Evolutionary conservation across 176 grass and related monocot genomes (phyloP).

Genomic region (Hyparrhenia diplandra): DNA sequence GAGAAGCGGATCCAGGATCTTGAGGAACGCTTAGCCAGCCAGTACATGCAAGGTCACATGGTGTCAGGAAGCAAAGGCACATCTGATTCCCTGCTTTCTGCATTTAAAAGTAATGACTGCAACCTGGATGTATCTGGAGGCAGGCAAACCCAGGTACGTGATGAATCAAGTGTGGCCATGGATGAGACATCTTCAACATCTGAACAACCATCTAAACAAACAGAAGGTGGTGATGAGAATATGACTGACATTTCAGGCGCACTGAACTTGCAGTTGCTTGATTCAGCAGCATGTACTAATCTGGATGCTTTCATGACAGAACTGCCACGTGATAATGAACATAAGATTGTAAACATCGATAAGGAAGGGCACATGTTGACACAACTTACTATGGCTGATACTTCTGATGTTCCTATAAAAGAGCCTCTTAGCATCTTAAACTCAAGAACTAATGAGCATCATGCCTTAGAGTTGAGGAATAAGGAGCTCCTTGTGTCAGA

Average conservation of each 20-base stretch:
- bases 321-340: conserved; percentile 39
- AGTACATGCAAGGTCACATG: conserved; percentile 68
- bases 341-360: conserved; percentile 45
- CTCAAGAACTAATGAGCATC: conserved; percentile 35
- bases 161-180: conserved; percentile 65
- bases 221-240: conserved; percentile 93
- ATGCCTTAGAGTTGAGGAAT: conserved; percentile 43
- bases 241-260: conserved; percentile 83
- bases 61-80: conserved; percentile 50
- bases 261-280: conserved; percentile 52
- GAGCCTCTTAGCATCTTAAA: conserved; percentile 46
- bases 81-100: conserved; percentile 53
- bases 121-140: conserved; percentile 49
- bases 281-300: conserved; percentile 42
- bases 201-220: conserved; percentile 58
- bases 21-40: conserved; percentile 67
- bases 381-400: conserved; percentile 29
- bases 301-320: conserved; percentile 77
- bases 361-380: conserved; percentile 48
- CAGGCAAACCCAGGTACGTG: conserved; percentile 46
- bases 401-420: conserved; percentile 39
- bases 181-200: conserved; percentile 87
- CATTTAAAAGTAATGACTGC: conserved; percentile 51
- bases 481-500: conserved; percentile 49
- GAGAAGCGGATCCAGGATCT: conserved; percentile 89